These are phyloP conservation scores for Monosporascus sp. DNA, from an alignment of 2,329 filamentous ascomycete genomes.

Conservation along the genomic window DNA sequence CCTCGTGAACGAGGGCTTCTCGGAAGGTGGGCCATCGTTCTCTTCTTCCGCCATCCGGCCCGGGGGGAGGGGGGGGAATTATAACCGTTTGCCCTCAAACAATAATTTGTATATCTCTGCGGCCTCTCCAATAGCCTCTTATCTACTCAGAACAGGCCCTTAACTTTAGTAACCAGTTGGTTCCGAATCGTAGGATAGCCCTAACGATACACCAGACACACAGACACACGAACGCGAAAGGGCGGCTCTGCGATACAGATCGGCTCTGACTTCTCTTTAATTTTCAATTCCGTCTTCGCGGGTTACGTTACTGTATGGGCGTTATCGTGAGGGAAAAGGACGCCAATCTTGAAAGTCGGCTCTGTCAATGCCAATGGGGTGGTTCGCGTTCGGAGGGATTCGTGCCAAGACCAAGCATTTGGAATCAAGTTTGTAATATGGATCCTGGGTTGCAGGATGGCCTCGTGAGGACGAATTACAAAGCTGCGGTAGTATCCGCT, in stretches of 20 bases:
- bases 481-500: background rate
- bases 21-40: slow-evolving; percentile 6
- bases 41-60: slow-evolving; percentile 4
- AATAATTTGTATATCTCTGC: slow-evolving; percentile 6
- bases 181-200: background rate
- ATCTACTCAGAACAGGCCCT: background rate
- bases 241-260: background rate
- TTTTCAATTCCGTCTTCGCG: background rate
- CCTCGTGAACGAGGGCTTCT: slow-evolving; percentile 39
- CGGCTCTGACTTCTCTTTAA: background rate
- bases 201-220: background rate
- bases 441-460: background rate
- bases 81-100: too few species aligned
- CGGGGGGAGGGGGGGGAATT: too few species aligned
- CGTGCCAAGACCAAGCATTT: background rate
- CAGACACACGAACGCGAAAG: background rate
- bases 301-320: background rate
- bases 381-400: background rate
- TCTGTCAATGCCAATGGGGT: background rate
- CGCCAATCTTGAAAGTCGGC: background rate
- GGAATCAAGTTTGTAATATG: background rate
- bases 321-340: too few species aligned
- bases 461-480: background rate
- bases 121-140: background rate
- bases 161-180: background rate